phyloP scores from a whole-genome alignment of 2,329 filamentous ascomycete genomes.

The Aspergillus sp. region DNA sequence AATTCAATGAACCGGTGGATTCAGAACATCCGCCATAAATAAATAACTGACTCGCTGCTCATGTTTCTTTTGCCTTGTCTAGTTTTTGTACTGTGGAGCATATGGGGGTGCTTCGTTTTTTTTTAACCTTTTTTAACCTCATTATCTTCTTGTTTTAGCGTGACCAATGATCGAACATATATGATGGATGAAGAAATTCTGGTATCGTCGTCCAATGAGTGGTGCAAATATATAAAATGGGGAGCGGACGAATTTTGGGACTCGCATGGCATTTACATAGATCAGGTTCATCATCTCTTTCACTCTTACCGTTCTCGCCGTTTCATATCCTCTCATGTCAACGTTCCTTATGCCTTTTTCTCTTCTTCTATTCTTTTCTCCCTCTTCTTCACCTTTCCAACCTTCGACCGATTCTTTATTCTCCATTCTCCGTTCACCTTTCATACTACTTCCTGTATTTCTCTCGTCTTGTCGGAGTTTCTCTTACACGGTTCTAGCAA shows the following conservation, averaged over 20 bases:
- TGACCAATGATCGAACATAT: conserved; percentile 43
- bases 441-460: conserved; percentile 31
- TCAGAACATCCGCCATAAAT: conserved; percentile 38
- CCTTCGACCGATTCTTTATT: conserved; percentile 17
- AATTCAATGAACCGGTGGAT: conserved; percentile 46
- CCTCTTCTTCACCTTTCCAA: conserved; percentile 15
- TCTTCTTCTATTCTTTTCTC: background rate
- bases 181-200: conserved; percentile 39
- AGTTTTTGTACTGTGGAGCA: conserved; percentile 13
- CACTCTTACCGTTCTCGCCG: conserved; percentile 1
- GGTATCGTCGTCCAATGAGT: conserved; percentile 35
- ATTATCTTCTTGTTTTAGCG: conserved; percentile 41
- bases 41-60: conserved; percentile 5
- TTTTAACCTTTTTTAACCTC: conserved; percentile 15
- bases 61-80: conserved; percentile 14
- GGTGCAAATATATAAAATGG: conserved; percentile 41
- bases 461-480: conserved; percentile 32
- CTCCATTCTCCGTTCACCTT: conserved; percentile 16
- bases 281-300: conserved; percentile 39
- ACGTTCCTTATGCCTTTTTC: conserved; percentile 1
- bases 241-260: conserved; percentile 38
- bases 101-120: conserved; percentile 17
- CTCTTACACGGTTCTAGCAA: conserved; percentile 33
- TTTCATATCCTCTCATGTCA: conserved; percentile 10
- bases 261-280: conserved; percentile 41